Base-by-base conservation (phyloP, 306 rosid species). In the Trifolium repens region DNA sequence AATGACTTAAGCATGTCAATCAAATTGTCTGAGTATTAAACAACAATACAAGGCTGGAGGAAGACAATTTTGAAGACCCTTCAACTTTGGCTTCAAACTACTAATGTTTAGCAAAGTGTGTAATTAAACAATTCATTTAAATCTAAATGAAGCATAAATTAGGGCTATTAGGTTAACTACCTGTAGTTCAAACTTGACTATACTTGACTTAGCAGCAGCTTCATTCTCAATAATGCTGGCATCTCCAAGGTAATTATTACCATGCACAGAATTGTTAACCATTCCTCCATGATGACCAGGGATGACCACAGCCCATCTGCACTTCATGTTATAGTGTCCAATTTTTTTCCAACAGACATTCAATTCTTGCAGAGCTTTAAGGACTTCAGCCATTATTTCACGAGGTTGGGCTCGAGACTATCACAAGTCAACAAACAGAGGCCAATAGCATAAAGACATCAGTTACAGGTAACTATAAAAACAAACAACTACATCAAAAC, bases 321-420 rank as follows among this genome's bases (percentile, higher is more conserved):
- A 94, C 85, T 94, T 94, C 99, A 94, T 92, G 84, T 90, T 94
- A 87, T 94, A 94, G 79, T 87, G 97, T 4, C 99, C 99, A 54
- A 94, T 92, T 87, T 90, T 94, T 88, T 94, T 94, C 99, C 99
- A 94, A 64, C 90, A 74, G 70, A 94, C 99, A 78, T 76, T 88
- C 67, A 94, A 71, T 79, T 83, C 98, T 92, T 90, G 97, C 78
- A 94, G 77, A 69, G 97, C 98, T 83, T 87, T 90, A 43, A 94
- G 96, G 71, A 94, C 99, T 88, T 94, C 97, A 0, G 87, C 82
- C 99, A 94, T 94, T 86, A 94, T 89, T 77, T 92, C 99, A 39
- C 99, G 96, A 55, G 98, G 98, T 77, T 88, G 91, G 40, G 97
- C 97, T 71, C 89, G 85, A 35, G 96, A 90, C 98, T 94, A 80